Conservation (phyloP, 2,329 filamentous ascomycete species). For the Leptographium procerum region DNA sequence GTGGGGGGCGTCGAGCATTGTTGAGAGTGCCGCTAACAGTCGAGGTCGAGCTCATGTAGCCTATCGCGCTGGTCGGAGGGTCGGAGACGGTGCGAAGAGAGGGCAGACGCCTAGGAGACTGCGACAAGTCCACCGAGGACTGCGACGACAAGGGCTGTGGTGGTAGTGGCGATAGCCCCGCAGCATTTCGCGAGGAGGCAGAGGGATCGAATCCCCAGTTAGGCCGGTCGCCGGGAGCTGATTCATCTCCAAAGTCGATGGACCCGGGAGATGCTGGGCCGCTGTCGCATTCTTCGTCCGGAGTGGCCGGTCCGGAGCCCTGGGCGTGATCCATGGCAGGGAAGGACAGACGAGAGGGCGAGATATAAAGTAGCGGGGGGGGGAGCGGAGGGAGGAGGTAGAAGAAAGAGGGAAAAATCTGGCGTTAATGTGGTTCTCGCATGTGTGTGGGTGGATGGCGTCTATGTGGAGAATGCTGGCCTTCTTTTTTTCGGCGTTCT, state of each 20-base stretch:
- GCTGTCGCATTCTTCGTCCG: conserved; percentile 31
- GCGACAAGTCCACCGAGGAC: background rate
- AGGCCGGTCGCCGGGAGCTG: background rate
- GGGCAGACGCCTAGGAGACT: conserved; percentile 25
- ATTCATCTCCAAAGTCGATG: conserved; percentile 17
- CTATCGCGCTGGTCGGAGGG: conserved; percentile 32
- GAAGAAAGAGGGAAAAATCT: background rate
- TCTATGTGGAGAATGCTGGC: background rate
- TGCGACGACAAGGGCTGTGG: background rate
- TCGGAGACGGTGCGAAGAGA: conserved; percentile 51
- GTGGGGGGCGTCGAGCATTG: conserved; percentile 43
- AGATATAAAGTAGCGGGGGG: background rate
- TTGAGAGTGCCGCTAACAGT: conserved; percentile 70
- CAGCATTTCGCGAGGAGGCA: background rate
- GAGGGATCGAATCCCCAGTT: background rate
- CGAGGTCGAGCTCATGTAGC: conserved; percentile 67
- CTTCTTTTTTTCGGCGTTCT: background rate
- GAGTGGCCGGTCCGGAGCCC: conserved; percentile 31
- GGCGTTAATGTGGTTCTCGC: conserved; percentile 1
- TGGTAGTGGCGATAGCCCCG: background rate
- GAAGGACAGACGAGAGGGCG: background rate
- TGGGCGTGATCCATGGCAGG: conserved; percentile 16
- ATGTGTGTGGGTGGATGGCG: background rate
- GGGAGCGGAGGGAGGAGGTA: background rate
- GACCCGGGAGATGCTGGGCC: conserved; percentile 29